phyloP scores from a whole-genome alignment of 441 rosid species.

The Capsella rubella region DNA sequence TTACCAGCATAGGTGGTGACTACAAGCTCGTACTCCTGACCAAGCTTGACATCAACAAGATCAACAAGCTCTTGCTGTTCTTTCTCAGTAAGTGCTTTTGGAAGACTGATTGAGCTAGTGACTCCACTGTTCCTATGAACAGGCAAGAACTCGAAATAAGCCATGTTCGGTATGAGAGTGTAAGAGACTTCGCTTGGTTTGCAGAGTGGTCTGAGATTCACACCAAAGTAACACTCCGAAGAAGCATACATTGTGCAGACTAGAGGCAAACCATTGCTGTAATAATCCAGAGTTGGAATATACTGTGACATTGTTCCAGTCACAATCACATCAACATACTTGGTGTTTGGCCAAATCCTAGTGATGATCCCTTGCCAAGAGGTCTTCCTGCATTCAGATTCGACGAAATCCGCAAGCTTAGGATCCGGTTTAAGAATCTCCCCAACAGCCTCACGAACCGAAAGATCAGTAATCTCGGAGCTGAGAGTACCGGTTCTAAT shows the following conservation, averaged over 20 bases:
- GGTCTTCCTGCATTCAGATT: conserved; percentile 60
- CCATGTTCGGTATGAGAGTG: conserved; percentile 76
- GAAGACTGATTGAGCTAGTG: conserved; percentile 63
- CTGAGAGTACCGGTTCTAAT: conserved; percentile 68
- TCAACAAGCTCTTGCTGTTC: conserved; percentile 67
- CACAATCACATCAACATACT: conserved; percentile 87
- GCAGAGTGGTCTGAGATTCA: conserved; percentile 68
- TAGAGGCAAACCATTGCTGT: conserved; percentile 69
- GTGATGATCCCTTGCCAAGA: conserved; percentile 97
- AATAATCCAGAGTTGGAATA: conserved; percentile 71
- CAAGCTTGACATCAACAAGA: conserved; percentile 77
- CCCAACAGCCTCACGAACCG: conserved; percentile 75
- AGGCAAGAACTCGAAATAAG: conserved; percentile 77
- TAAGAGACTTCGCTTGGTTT: conserved; percentile 76
- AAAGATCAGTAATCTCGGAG: conserved; percentile 70
- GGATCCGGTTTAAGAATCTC: conserved; percentile 81
- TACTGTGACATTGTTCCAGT: conserved; percentile 86
- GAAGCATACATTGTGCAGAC: conserved; percentile 83
- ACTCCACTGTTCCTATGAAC: conserved; percentile 62
- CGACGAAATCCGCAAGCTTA: conserved; percentile 76
- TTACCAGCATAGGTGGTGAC: conserved; percentile 85
- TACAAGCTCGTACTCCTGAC: conserved; percentile 77
- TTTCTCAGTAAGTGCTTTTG: conserved; percentile 64
- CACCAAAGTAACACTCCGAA: conserved; percentile 78
- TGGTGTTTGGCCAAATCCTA: conserved; percentile 93